Percentiles rank a stretch among this genome's conserved stretches.
Conservation (phyloP, 2,329 filamentous ascomycete genomes). For the Aspergillus hiratsukae region DNA sequence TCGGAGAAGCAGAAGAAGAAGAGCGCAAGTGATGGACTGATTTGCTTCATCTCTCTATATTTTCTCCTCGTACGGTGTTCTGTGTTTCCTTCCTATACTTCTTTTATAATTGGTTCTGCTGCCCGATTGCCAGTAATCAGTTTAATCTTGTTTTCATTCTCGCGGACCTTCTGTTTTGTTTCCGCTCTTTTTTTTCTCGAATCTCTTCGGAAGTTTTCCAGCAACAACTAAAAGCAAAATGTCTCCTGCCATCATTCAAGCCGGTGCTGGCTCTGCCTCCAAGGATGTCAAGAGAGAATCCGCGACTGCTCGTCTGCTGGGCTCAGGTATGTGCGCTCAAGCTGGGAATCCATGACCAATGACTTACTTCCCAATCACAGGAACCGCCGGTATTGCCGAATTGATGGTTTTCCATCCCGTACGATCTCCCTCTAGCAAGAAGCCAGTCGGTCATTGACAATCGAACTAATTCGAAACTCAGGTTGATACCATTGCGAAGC, state of each 20-base stretch:
- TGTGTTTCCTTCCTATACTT: neutral
- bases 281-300: slow-evolving; percentile 79
- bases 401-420: slow-evolving; percentile 89
- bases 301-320: slow-evolving; percentile 77
- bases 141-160: neutral
- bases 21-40: neutral
- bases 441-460: neutral
- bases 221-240: slow-evolving; percentile 30
- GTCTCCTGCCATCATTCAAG: slow-evolving; percentile 50
- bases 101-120: neutral
- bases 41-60: neutral
- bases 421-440: slow-evolving; percentile 29
- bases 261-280: slow-evolving; percentile 44
- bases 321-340: slow-evolving; percentile 64
- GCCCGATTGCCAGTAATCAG: neutral
- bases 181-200: neutral
- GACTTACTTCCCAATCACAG: slow-evolving; percentile 44
- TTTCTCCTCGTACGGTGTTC: neutral
- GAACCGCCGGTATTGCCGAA: slow-evolving; percentile 88
- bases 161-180: neutral
- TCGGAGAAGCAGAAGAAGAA: slow-evolving; percentile 1
- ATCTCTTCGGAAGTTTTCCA: neutral
- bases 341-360: slow-evolving; percentile 7
- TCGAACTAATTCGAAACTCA: slow-evolving; percentile 36
- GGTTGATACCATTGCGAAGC: slow-evolving; percentile 98